These are phyloP conservation scores for Tolypocladium capitatum DNA, from an alignment of 2,329 filamentous ascomycete genomes.

Conservation along the genomic window DNA sequence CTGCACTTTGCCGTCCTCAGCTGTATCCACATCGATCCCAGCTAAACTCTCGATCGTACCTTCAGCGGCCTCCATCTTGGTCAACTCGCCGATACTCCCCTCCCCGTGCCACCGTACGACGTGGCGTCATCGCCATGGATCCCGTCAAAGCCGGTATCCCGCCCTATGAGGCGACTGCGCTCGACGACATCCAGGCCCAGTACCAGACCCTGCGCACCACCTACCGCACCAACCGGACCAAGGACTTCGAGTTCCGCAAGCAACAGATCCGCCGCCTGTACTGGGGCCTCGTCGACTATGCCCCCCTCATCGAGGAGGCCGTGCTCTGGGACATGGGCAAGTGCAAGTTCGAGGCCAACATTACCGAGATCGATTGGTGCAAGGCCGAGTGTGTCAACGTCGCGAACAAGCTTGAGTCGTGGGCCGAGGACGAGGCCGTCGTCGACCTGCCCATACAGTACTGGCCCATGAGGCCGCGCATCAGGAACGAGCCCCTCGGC, in stretches of 20 bases:
- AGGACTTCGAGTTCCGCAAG: constrained; percentile 67
- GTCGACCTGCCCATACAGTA: constrained; percentile 56
- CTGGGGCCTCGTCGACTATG: constrained; percentile 78
- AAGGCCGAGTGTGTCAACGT: constrained; percentile 71
- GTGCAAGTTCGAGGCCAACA: constrained; percentile 56
- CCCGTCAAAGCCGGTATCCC: constrained; percentile 25
- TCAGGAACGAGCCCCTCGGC: constrained; percentile 81
- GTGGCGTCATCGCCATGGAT: constrained; percentile 20
- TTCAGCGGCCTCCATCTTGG: too few species aligned
- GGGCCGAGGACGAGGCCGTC: constrained; percentile 69
- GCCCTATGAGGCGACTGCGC: constrained; percentile 44
- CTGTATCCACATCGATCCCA: neutral
- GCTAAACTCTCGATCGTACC: neutral
- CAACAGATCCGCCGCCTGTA: constrained; percentile 87
- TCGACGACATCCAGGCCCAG: constrained; percentile 51
- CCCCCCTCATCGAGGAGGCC: constrained; percentile 59
- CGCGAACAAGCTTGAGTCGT: constrained; percentile 65
- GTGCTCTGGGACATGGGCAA: constrained; percentile 69
- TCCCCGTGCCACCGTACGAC: neutral
- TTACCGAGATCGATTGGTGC: constrained; percentile 66
- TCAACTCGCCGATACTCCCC: neutral
- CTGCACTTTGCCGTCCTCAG: neutral
- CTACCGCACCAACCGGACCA: constrained; percentile 72
- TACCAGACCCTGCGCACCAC: constrained; percentile 49
- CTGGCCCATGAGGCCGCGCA: constrained; percentile 56